These are phyloP conservation scores for Colletotrichum sp. DNA, from an alignment of 2,329 filamentous ascomycete genomes.

Conservation along the genomic window DNA sequence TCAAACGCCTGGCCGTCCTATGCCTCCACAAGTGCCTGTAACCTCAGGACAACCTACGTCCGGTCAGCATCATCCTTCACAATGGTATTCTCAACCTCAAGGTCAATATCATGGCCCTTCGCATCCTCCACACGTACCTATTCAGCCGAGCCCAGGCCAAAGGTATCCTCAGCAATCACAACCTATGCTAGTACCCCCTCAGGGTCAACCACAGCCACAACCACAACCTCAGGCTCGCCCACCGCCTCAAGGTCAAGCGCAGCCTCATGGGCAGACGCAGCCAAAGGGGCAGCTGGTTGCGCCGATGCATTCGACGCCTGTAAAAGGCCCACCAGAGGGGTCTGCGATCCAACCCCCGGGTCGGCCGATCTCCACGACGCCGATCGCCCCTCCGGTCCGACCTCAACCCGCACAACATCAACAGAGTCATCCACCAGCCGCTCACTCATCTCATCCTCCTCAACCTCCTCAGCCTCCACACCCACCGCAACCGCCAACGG, in stretches of 20 bases:
- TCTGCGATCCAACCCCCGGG: constrained; percentile 23
- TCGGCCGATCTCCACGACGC: constrained; percentile 36
- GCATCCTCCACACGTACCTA: constrained; percentile 2
- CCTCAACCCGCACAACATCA: constrained; percentile 31
- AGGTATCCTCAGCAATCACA: constrained; percentile 22
- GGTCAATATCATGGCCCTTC: constrained; percentile 15
- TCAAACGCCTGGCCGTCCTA: constrained; percentile 24
- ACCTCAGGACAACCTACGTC: constrained; percentile 9
- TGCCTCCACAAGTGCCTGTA: not conserved
- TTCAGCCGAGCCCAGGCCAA: constrained; percentile 14
- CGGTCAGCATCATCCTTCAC: constrained; percentile 21
- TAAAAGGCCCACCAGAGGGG: not conserved
- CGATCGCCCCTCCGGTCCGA: constrained; percentile 36
- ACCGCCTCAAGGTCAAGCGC: constrained; percentile 22
- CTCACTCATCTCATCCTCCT: not conserved
- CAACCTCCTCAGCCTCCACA: constrained; percentile 31
- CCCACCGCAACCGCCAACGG: constrained; percentile 30
- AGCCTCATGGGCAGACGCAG: constrained; percentile 32
- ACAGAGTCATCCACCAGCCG: not conserved
- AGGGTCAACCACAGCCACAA: constrained; percentile 4
- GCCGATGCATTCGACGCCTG: constrained; percentile 37
- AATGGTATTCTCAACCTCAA: constrained; percentile 17
- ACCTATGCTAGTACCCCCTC: constrained; percentile 13
- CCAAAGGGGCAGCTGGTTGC: constrained; percentile 37
- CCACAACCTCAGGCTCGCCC: constrained; percentile 23